These are phyloP conservation scores for Cyclotella baltica DNA, from an alignment of 108 stramenopile genomes.

Conservation along the genomic window DNA sequence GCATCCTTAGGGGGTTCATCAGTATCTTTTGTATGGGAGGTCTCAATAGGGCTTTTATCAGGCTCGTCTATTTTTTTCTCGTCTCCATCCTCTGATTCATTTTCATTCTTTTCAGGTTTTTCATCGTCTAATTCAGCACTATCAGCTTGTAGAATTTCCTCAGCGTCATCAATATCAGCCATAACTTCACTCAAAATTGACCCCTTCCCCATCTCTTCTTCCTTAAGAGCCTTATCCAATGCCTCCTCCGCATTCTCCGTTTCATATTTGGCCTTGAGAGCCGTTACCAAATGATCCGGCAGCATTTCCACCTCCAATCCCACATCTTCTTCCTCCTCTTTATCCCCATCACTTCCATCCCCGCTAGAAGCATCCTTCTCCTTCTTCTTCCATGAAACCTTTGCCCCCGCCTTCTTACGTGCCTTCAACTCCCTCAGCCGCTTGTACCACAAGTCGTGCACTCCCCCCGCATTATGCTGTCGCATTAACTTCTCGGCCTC, in stretches of 20 bases:
- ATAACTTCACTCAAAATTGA: conserved; percentile 11
- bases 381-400: conserved; percentile 6
- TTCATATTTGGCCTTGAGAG: conserved; percentile 47
- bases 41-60: neutral
- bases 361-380: neutral
- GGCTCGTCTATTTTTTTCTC: conserved; percentile 3
- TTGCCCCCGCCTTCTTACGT: conserved; percentile 15
- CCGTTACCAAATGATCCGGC: conserved; percentile 37
- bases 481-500: conserved; percentile 28
- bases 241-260: conserved; percentile 40
- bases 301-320: conserved; percentile 42
- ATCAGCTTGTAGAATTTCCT: too few relatives aligned
- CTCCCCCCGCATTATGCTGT: conserved; percentile 5
- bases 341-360: neutral
- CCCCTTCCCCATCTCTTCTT: conserved; percentile 32
- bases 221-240: conserved; percentile 37
- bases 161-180: conserved; percentile 3
- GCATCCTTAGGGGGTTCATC: neutral
- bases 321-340: conserved; percentile 11
- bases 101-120: neutral
- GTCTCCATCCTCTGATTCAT: neutral
- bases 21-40: neutral
- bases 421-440: conserved; percentile 30
- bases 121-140: too few relatives aligned
- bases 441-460: conserved; percentile 34